A percentile compares a stretch with the other conserved stretches of the same genome.
Evolutionary conservation across 2,329 filamentous ascomycete genomes (phyloP).

Genomic region (Fusarium gaditjirri): DNA sequence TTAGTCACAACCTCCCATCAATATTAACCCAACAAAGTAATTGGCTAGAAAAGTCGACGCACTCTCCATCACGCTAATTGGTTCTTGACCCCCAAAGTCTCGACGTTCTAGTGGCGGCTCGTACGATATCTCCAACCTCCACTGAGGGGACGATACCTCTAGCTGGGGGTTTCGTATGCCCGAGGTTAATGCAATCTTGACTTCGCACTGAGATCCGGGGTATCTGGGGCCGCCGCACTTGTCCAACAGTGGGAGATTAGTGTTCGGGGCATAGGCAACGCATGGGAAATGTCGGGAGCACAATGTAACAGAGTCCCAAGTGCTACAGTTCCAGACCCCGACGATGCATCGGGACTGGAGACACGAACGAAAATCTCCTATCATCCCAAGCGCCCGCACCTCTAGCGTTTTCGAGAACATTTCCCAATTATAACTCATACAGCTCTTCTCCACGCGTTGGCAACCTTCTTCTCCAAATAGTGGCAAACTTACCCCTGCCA

Average conservation of each 20-base stretch:
- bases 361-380: not conserved
- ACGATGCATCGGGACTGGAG: not conserved
- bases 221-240: not conserved
- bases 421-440: not conserved
- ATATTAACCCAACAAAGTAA: not conserved
- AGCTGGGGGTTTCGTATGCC: not conserved
- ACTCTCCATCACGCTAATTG: not conserved
- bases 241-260: not conserved
- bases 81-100: not conserved
- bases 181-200: not conserved
- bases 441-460: conserved; percentile 1
- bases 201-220: not conserved
- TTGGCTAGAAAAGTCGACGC: not conserved
- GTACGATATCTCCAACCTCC: conserved; percentile 25
- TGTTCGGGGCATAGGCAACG: not conserved
- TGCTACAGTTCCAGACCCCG: conserved; percentile 7
- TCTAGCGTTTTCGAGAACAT: conserved; percentile 7
- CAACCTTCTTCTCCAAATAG: conserved; percentile 7
- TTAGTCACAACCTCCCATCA: conserved; percentile 2
- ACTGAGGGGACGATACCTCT: not conserved
- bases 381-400: not conserved
- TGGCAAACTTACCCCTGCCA: not conserved
- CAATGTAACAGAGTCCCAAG: conserved; percentile 12
- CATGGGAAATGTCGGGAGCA: conserved; percentile 9
- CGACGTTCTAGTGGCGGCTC: not conserved